These are phyloP conservation scores for Diophrys appendiculata DNA, from an alignment of 73 alveolate species.

Conservation along the genomic window DNA sequence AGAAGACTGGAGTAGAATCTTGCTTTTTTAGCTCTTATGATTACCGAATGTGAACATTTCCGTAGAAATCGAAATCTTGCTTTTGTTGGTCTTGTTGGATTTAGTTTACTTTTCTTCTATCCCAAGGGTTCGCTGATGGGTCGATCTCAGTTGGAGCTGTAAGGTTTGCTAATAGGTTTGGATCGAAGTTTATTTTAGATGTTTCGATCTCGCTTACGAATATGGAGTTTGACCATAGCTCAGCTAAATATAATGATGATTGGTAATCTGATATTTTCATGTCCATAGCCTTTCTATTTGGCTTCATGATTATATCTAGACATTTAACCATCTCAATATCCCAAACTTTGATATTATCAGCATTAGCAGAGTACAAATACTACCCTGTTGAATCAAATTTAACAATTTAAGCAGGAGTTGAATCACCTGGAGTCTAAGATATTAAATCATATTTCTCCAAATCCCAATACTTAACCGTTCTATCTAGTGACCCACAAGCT, in stretches of 20 bases:
- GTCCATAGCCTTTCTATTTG: slow-evolving; percentile 17
- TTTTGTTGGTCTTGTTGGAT: neutral
- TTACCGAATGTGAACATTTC: neutral
- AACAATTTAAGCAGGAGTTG: slow-evolving; percentile 48
- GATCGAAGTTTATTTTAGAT: neutral
- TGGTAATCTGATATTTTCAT: neutral
- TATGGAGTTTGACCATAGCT: neutral
- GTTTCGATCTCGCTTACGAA: neutral
- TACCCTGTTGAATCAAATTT: slow-evolving; percentile 43
- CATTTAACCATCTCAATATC: slow-evolving; percentile 24
- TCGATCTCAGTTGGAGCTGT: neutral
- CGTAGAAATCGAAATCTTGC: neutral
- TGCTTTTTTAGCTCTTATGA: neutral
- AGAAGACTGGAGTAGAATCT: no score
- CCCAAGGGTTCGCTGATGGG: neutral
- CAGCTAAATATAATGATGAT: neutral
- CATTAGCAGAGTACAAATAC: slow-evolving; percentile 41
- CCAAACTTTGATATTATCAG: slow-evolving; percentile 60
- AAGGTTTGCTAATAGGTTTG: neutral
- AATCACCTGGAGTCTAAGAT: slow-evolving; percentile 37
- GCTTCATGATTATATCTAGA: slow-evolving; percentile 63
- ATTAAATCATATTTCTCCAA: slow-evolving; percentile 16
- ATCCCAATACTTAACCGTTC: slow-evolving; percentile 58
- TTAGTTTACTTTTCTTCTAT: neutral
- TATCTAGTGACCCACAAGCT: slow-evolving; percentile 52